A percentile compares a stretch with the other conserved stretches of the same genome.
These are phyloP conservation scores for Phalaenopsis equestris DNA, from an alignment of 106 monocot genomes.

Conservation along the genomic window DNA sequence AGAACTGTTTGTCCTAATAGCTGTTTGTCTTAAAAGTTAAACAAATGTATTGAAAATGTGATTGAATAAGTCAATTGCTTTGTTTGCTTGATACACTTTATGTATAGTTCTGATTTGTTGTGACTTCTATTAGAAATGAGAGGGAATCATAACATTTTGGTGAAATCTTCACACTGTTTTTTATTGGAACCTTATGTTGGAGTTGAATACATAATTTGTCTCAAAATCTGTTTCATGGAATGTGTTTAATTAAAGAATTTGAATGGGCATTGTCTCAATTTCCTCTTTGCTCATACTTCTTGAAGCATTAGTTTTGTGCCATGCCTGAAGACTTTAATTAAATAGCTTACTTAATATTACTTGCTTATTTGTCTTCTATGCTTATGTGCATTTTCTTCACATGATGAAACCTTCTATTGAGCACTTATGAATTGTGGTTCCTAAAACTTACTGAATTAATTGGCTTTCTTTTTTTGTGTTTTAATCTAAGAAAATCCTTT, in stretches of 20 bases:
- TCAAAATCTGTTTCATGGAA: neutral
- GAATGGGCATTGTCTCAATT: neutral
- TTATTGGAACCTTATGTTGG: neutral
- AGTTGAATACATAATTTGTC: neutral
- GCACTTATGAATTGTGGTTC: neutral
- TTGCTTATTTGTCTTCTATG: neutral
- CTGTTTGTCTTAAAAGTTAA: too few relatives aligned
- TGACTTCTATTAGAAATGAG: neutral
- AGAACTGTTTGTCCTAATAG: too few relatives aligned
- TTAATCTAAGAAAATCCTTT: neutral
- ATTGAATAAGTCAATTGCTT: too few relatives aligned
- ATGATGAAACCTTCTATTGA: neutral
- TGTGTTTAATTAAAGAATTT: neutral
- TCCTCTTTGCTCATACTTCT: neutral
- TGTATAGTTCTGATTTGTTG: neutral
- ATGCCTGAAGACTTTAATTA: neutral
- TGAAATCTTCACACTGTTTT: neutral
- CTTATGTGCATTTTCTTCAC: neutral
- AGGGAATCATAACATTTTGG: neutral
- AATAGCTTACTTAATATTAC: neutral
- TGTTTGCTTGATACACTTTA: too few relatives aligned
- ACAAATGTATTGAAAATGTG: too few relatives aligned
- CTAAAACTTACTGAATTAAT: neutral
- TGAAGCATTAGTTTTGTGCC: neutral
- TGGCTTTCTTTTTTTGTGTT: neutral